Evolutionary conservation across 768 basidiomycete genomes (phyloP).

Genomic region (Tricholoma furcatifolium): DNA sequence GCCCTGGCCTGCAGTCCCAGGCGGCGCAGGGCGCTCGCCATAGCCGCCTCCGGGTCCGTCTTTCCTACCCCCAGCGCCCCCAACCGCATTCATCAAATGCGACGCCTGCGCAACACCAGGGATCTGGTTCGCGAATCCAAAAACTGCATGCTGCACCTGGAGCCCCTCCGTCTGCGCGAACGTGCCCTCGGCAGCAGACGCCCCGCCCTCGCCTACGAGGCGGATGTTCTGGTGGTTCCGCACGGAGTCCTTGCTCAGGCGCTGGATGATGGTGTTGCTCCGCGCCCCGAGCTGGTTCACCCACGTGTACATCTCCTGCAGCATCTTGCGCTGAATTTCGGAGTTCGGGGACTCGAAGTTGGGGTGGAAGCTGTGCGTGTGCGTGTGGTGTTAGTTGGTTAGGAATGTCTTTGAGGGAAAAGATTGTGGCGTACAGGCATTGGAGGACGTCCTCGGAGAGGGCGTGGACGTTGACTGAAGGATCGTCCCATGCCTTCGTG

Average conservation of each 20-base stretch:
- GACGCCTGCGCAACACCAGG: conserved; percentile 48
- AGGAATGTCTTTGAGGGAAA: neutral
- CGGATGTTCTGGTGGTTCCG: conserved; percentile 74
- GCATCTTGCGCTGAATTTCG: conserved; percentile 74
- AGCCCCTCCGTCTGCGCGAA: conserved; percentile 48
- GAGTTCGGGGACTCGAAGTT: conserved; percentile 70
- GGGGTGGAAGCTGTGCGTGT: conserved; percentile 74
- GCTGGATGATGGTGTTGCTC: conserved; percentile 48
- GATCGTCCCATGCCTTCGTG: conserved; percentile 81
- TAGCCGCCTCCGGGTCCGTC: conserved; percentile 11
- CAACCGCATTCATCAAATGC: conserved; percentile 31
- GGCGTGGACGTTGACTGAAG: conserved; percentile 52
- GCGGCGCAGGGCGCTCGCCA: neutral
- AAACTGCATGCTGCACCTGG: conserved; percentile 45
- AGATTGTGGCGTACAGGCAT: conserved; percentile 51
- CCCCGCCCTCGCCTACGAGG: conserved; percentile 48
- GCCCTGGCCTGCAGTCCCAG: conserved; percentile 22
- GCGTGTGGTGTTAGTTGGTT: neutral
- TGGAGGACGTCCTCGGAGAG: conserved; percentile 63
- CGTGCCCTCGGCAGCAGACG: conserved; percentile 43
- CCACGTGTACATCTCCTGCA: conserved; percentile 67
- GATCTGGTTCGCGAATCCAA: conserved; percentile 45
- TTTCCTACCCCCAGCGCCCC: conserved; percentile 23
- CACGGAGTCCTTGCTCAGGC: conserved; percentile 65
- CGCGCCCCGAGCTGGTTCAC: conserved; percentile 46